phyloP scores from a whole-genome alignment of 1,284 basidiomycete genomes.

The Ustilago loliicola region DNA sequence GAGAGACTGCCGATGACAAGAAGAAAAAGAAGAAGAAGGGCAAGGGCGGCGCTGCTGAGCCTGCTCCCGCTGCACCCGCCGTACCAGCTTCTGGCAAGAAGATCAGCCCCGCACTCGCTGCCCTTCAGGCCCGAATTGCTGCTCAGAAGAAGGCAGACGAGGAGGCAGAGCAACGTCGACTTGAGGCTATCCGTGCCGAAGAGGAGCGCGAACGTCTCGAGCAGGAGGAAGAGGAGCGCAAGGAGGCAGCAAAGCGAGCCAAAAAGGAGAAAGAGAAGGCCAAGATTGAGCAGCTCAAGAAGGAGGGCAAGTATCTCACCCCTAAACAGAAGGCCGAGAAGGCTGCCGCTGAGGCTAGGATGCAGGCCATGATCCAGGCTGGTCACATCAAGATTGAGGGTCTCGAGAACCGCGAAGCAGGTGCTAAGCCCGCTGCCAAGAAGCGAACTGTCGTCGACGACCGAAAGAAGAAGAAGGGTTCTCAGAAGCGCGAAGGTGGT shows the following conservation, averaged over 20 bases:
- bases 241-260: conserved; percentile 64
- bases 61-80: conserved; percentile 46
- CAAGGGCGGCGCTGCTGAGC: conserved; percentile 52
- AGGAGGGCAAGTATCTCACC: conserved; percentile 69
- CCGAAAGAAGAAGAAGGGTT: conserved; percentile 84
- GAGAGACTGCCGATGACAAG: conserved; percentile 26
- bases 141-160: conserved; percentile 69
- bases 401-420: conserved; percentile 74
- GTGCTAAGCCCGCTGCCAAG: conserved; percentile 68
- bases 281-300: conserved; percentile 68
- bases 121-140: conserved; percentile 67
- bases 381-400: conserved; percentile 89
- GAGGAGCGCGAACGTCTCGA: conserved; percentile 69
- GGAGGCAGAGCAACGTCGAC: conserved; percentile 61
- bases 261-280: conserved; percentile 69
- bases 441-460: conserved; percentile 81
- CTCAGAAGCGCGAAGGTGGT: conserved; percentile 73
- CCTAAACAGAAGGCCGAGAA: conserved; percentile 93
- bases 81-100: conserved; percentile 59
- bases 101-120: conserved; percentile 64
- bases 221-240: conserved; percentile 66
- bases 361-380: conserved; percentile 88
- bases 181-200: conserved; percentile 59
- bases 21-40: conserved; percentile 69
- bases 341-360: conserved; percentile 89